These are phyloP conservation scores for Fusarium sp. DNA, from an alignment of 2,329 filamentous ascomycete species.

Conservation along the genomic window DNA sequence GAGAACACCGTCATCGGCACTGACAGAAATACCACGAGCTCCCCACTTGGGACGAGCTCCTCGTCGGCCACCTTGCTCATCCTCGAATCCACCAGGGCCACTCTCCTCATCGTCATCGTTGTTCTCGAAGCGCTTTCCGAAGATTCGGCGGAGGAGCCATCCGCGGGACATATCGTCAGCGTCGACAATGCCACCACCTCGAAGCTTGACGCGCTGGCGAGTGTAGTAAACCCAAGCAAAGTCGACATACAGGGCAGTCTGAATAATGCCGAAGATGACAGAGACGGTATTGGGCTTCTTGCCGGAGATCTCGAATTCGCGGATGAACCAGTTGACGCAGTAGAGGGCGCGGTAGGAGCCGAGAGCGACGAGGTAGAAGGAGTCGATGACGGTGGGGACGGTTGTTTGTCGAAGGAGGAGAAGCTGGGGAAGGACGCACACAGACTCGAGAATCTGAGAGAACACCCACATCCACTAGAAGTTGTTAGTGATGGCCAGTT, in stretches of 20 bases:
- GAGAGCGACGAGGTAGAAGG: conserved; percentile 90
- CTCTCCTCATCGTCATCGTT: conserved; percentile 68
- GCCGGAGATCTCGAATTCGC: conserved; percentile 68
- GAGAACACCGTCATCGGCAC: conserved; percentile 69
- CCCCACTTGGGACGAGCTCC: conserved; percentile 66
- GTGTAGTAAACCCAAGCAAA: conserved; percentile 98
- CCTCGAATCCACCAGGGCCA: conserved; percentile 58
- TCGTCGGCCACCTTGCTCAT: conserved; percentile 43
- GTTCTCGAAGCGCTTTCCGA: conserved; percentile 67
- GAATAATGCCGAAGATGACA: conserved; percentile 86
- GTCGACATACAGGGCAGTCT: conserved; percentile 90
- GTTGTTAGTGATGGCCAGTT: conserved; percentile 3
- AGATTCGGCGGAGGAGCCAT: conserved; percentile 82
- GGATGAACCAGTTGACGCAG: conserved; percentile 88
- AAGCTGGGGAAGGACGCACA: conserved; percentile 90
- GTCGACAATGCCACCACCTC: conserved; percentile 86
- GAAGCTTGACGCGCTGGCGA: conserved; percentile 91
- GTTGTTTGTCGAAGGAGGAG: conserved; percentile 93
- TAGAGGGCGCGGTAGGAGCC: conserved; percentile 91
- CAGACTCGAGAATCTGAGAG: conserved; percentile 89
- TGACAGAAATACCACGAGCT: conserved; percentile 71
- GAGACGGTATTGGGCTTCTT: conserved; percentile 74
- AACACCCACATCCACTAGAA: conserved; percentile 83
- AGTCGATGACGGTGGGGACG: conserved; percentile 94
- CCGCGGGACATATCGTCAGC: conserved; percentile 86